Evolutionary conservation across 371 early-diverging fungal genomes (phyloP), one percentile per base, ranked within the genome.

Genomic region (Mucor racemosus): DNA sequence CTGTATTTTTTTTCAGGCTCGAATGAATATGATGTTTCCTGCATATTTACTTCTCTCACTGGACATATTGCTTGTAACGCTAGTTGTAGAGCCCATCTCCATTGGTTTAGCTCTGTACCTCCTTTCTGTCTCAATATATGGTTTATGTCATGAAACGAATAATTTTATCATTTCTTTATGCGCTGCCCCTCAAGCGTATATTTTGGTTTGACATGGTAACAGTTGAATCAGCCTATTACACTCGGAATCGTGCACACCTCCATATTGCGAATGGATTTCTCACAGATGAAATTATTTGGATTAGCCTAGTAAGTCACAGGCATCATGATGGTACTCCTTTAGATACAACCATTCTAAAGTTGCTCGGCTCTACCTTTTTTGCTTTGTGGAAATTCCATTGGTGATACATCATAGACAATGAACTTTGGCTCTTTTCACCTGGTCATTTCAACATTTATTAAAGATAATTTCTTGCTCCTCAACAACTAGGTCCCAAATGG

Each of bases 191-290:
- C 46, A 44, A 61, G 50, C 46, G 38, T 61, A n/a, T 61, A 9
- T 61, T 61, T 61, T 46, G 50, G 33, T 61, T 56, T 31, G 38
- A 46, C 36, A 33, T 61, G 61, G 6, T 19, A 61, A 26, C 50
- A 36, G 61, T 38, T 35, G 50, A 46, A 61, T 48, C 61, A 61
- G 50, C 61, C 46, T 48, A 61, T 61, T 60, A 46, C 61, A 61
- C 35, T 61, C 17, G 38, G 17, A 48, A 34, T 15, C 42, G 50
- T 61, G 21, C 26, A 26, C 26, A 26, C 26, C 26, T 26, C 3
- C 26, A 26, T 26, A 26, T 26, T 26, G 26, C 26, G 26, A 26
- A 26, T 26, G 26, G 26, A 26, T 26, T 26, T 26, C 3, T 26
- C 3, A 3, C 3, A 26, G 26, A 26, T 26, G 26, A 26, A 26